Percentiles rank a stretch among this genome's conserved stretches.
These are phyloP conservation scores for Arthonia radiata DNA, from an alignment of 495 filamentous ascomycete genomes.

Conservation along the genomic window DNA sequence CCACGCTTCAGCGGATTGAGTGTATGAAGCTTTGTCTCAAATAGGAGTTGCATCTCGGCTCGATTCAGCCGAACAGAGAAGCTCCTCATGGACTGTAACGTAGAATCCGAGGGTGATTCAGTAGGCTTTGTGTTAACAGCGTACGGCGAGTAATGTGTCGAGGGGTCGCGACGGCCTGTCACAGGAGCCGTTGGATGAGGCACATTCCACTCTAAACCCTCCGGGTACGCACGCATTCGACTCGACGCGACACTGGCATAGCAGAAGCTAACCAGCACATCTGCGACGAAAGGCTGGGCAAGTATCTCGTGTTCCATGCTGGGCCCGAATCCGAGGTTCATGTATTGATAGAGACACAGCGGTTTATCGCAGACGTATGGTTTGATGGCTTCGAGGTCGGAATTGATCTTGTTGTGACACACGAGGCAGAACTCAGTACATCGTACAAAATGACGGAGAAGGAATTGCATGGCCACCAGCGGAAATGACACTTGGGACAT, in stretches of 20 bases:
- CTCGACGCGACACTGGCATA: constrained; percentile 29
- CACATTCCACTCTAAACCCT: constrained; percentile 42
- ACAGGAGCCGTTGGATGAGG: constrained; percentile 15
- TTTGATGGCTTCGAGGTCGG: constrained; percentile 60
- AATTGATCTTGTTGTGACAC: constrained; percentile 50
- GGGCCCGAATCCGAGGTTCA: constrained; percentile 66
- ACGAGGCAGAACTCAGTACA: constrained; percentile 77
- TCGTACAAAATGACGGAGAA: constrained; percentile 50
- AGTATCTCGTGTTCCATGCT: constrained; percentile 67
- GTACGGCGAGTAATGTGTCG: no score
- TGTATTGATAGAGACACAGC: constrained; percentile 78
- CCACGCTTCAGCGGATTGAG: no score
- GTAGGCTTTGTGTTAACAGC: no score
- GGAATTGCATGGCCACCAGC: constrained; percentile 56
- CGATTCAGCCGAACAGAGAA: no score
- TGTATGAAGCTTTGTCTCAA: no score
- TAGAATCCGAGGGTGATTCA: no score
- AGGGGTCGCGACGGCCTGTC: constrained; percentile 1
- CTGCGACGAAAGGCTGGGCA: constrained; percentile 60
- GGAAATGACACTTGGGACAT: constrained; percentile 29
- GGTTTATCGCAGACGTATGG: constrained; percentile 68
- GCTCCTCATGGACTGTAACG: no score
- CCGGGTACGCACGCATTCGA: constrained; percentile 35
- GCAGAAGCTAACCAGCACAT: constrained; percentile 64
- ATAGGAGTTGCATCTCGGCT: no score